A percentile compares a stretch with the other conserved stretches of the same genome.
These are phyloP conservation scores for Hemisphaericaspora nanyangensis DNA, from an alignment of 805 yeast genomes.

Conservation along the genomic window DNA sequence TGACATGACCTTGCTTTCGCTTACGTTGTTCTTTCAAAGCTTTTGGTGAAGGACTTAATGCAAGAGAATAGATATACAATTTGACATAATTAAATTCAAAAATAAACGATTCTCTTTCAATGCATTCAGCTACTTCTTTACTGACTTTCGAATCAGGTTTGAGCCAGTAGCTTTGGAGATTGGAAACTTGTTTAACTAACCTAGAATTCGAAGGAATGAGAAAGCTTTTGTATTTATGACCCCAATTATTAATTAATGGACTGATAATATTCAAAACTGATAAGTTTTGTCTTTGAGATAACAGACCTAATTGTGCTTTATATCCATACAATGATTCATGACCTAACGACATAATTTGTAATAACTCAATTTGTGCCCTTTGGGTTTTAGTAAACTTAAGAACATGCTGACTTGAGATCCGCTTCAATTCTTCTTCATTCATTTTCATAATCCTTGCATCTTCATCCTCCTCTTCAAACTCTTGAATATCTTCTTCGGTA, in stretches of 20 bases:
- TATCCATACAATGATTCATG: constrained; percentile 78
- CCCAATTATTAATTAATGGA: constrained; percentile 80
- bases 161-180: constrained; percentile 17
- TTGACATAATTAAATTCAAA: constrained; percentile 85
- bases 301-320: constrained; percentile 48
- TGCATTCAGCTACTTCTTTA: constrained; percentile 34
- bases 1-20: constrained; percentile 16
- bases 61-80: constrained; percentile 78
- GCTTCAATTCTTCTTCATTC: constrained; percentile 30
- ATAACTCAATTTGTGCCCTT: constrained; percentile 73
- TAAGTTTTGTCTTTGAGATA: constrained; percentile 61
- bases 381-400: constrained; percentile 60
- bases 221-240: constrained; percentile 53
- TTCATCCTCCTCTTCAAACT: constrained; percentile 19
- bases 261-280: constrained; percentile 68
- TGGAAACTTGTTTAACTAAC: constrained; percentile 24
- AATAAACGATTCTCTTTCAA: constrained; percentile 68
- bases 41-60: constrained; percentile 47
- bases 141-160: constrained; percentile 32
- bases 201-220: constrained; percentile 48
- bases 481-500: constrained; percentile 27
- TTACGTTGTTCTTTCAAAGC: constrained; percentile 11
- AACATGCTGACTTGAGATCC: constrained; percentile 19
- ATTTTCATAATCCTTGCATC: constrained; percentile 27
- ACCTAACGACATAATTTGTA: constrained; percentile 76